A percentile compares a stretch with the other conserved stretches of the same genome.
Conservation (phyloP, 768 basidiomycete species). For the Suillus hirtellus region DNA sequence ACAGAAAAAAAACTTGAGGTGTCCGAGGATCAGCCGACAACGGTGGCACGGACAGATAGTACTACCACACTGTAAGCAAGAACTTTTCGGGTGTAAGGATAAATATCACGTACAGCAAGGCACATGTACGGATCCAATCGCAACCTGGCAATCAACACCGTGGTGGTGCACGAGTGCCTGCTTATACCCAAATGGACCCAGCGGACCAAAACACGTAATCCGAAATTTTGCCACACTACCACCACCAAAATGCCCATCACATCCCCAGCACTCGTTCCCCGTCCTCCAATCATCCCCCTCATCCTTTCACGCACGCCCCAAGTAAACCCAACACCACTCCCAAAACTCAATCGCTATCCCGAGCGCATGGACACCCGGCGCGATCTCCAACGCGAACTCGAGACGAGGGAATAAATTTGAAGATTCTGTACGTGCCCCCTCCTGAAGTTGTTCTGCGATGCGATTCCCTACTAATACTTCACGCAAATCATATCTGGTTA, state of each 20-base stretch:
- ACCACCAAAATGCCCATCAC: neutral
- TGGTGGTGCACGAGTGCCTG: too few species aligned
- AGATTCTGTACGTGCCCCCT: constrained; percentile 52
- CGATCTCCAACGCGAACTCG: constrained; percentile 74
- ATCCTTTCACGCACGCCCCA: constrained; percentile 68
- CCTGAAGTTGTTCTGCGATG: neutral
- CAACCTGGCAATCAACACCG: too few species aligned
- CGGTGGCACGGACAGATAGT: too few species aligned
- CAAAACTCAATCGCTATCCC: constrained; percentile 47
- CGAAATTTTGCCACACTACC: neutral
- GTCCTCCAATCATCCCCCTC: constrained; percentile 58
- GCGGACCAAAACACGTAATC: too few species aligned
- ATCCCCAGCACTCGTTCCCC: constrained; percentile 48
- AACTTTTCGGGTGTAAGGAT: too few species aligned
- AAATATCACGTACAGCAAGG: too few species aligned
- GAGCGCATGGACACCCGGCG: constrained; percentile 61
- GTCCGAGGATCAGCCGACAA: too few species aligned
- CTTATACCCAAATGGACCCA: too few species aligned
- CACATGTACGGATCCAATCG: too few species aligned
- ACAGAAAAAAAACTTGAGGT: too few species aligned
- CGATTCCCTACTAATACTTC: neutral
- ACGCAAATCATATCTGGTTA: too few species aligned
- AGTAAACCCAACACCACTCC: constrained; percentile 62
- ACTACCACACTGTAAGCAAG: too few species aligned
- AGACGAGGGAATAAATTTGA: constrained; percentile 80